Conservation (phyloP, 345 rosid genomes). For the Ricinus communis region DNA sequence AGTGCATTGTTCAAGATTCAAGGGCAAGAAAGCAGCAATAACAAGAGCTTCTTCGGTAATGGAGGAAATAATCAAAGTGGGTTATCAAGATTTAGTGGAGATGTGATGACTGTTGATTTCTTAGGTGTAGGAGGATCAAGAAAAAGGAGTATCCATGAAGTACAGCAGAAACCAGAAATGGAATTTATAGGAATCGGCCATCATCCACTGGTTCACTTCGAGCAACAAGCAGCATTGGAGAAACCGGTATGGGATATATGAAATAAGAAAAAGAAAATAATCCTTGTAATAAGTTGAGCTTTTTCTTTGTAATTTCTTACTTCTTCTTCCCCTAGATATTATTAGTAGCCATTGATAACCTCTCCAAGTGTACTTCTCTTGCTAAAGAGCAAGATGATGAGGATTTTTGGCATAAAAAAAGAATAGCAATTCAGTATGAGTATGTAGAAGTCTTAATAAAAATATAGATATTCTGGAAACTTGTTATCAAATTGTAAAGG, state of each 20-base stretch:
- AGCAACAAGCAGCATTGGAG: slow-evolving; percentile 36
- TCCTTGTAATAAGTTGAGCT: neutral
- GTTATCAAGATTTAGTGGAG: slow-evolving; percentile 29
- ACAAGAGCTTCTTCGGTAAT: slow-evolving; percentile 7
- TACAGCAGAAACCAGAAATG: slow-evolving; percentile 29
- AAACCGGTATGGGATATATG: slow-evolving; percentile 47
- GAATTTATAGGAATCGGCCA: slow-evolving; percentile 31
- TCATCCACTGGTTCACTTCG: slow-evolving; percentile 36
- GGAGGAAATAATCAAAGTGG: slow-evolving; percentile 11
- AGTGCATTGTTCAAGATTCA: slow-evolving; percentile 19
- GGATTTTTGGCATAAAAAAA: slow-evolving; percentile 12
- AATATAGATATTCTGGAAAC: too few species aligned
- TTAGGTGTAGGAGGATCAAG: slow-evolving; percentile 53
- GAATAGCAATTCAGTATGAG: slow-evolving; percentile 9
- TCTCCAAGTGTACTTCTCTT: neutral
- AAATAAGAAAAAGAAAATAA: neutral
- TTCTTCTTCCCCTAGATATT: neutral
- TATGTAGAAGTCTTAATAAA: neutral
- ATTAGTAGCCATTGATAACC: slow-evolving; percentile 1
- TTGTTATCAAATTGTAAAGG: too few species aligned
- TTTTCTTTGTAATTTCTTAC: neutral
- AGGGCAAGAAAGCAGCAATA: slow-evolving; percentile 3
- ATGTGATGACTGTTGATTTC: slow-evolving; percentile 57
- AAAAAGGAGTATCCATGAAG: slow-evolving; percentile 29
- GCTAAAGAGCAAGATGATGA: slow-evolving; percentile 18